A percentile compares a stretch with the other conserved stretches of the same genome.
phyloP scores from a whole-genome alignment of 208 protist species.

The Crithidia fasciculata region DNA sequence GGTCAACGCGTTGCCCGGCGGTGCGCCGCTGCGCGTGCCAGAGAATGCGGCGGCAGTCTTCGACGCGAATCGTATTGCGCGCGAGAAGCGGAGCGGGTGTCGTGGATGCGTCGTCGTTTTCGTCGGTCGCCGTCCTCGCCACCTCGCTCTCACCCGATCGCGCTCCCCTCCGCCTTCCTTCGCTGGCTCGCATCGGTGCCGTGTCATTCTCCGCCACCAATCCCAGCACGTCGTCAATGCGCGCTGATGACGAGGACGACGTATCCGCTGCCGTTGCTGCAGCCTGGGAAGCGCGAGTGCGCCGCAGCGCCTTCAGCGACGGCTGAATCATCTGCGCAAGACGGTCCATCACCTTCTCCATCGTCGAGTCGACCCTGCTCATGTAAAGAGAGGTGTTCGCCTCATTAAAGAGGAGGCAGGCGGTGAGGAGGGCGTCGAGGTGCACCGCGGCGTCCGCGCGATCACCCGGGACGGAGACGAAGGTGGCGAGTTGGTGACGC shows the following conservation, averaged over 20 bases:
- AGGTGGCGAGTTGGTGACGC: conserved; percentile 47
- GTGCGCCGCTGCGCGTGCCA: not conserved
- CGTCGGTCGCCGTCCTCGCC: not conserved
- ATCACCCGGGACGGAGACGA: not conserved
- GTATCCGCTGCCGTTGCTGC: not conserved
- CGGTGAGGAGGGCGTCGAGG: conserved; percentile 33
- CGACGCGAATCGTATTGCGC: not conserved
- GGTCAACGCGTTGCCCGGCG: conserved; percentile 11
- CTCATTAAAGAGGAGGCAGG: conserved; percentile 26
- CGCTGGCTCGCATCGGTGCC: too few relatives aligned
- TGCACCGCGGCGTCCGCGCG: not conserved
- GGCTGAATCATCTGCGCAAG: conserved; percentile 15
- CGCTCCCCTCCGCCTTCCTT: not conserved
- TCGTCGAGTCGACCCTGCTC: conserved; percentile 6
- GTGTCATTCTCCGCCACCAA: too few relatives aligned
- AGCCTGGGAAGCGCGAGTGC: not conserved
- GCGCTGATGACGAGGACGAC: too few relatives aligned
- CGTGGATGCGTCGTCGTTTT: too few relatives aligned
- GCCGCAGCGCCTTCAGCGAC: conserved; percentile 1
- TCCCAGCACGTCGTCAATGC: too few relatives aligned
- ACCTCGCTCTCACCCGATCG: not conserved
- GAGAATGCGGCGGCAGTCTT: conserved; percentile 11
- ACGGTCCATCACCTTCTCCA: not conserved
- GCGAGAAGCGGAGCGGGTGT: too few relatives aligned
- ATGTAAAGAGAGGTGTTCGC: conserved; percentile 9